Conservation (phyloP, 2,329 filamentous ascomycete genomes). For the Grosmannia serpens region DNA sequence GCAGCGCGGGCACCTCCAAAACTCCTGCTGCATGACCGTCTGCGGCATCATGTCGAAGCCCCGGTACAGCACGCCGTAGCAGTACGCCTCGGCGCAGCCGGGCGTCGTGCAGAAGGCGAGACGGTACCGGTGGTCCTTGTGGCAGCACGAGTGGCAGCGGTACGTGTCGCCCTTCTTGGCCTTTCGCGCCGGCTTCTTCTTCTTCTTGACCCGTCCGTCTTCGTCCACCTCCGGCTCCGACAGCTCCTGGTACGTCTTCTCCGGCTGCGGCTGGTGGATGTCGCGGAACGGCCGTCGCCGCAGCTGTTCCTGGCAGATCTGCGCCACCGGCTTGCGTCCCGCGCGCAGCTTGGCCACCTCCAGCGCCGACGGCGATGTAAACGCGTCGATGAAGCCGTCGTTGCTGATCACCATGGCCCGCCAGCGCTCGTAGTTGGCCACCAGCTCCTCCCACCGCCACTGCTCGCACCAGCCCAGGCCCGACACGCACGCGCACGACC, state of each 20-base stretch:
- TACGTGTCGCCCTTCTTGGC: conserved; percentile 42
- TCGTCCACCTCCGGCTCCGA: conserved; percentile 49
- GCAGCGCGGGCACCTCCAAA: conserved; percentile 87
- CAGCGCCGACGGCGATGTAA: conserved; percentile 58
- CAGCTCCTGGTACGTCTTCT: conserved; percentile 29
- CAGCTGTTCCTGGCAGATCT: conserved; percentile 89
- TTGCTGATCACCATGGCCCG: conserved; percentile 64
- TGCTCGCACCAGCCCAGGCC: conserved; percentile 86
- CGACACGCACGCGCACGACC: conserved; percentile 82
- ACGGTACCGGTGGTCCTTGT: conserved; percentile 73
- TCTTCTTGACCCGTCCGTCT: conserved; percentile 38
- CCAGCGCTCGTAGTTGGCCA: conserved; percentile 72
- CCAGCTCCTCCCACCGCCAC: conserved; percentile 72
- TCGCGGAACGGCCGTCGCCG: conserved; percentile 71
- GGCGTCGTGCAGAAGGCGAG: conserved; percentile 64
- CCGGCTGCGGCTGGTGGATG: conserved; percentile 51
- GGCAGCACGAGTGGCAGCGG: conserved; percentile 72
- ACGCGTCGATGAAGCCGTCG: conserved; percentile 53
- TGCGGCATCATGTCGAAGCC: conserved; percentile 87
- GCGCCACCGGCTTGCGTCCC: conserved; percentile 69
- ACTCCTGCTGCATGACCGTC: conserved; percentile 63
- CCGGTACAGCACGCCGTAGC: conserved; percentile 85
- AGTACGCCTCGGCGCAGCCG: conserved; percentile 67
- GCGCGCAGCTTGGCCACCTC: conserved; percentile 55
- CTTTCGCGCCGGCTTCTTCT: conserved; percentile 48